These are phyloP conservation scores for Syzygium jambos DNA, from an alignment of 345 rosid species.

Conservation along the genomic window DNA sequence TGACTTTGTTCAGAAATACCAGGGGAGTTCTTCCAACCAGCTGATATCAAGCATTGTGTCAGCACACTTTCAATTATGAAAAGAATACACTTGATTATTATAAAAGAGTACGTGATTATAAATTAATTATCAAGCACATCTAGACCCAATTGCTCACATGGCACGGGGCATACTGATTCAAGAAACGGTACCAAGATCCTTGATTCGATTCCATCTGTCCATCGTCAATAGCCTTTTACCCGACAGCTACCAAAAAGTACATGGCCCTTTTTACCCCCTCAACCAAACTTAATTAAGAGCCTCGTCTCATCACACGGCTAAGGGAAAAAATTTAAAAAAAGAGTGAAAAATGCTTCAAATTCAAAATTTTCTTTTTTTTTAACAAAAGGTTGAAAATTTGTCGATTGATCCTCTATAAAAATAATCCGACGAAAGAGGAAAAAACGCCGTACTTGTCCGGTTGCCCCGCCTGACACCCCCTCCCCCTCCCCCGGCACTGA, in stretches of 20 bases:
- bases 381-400: too few species aligned
- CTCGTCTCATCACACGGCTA: neutral
- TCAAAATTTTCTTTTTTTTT: too few species aligned
- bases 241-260: neutral
- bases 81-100: neutral
- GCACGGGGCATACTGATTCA: neutral
- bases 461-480: too few species aligned
- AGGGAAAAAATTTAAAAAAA: too few species aligned
- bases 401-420: neutral
- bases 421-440: neutral
- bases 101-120: neutral
- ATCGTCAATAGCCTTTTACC: neutral
- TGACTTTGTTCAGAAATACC: constrained; percentile 73
- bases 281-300: neutral
- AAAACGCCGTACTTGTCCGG: neutral
- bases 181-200: neutral
- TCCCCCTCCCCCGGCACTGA: too few species aligned
- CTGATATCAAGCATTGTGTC: constrained; percentile 18
- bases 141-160: neutral
- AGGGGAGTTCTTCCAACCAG: constrained; percentile 78
- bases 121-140: neutral
- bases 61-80: neutral
- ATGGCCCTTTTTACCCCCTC: neutral
- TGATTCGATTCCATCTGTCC: neutral
- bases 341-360: neutral